These are phyloP conservation scores for Erodium texanum DNA, from an alignment of 441 rosid species.

Conservation along the genomic window DNA sequence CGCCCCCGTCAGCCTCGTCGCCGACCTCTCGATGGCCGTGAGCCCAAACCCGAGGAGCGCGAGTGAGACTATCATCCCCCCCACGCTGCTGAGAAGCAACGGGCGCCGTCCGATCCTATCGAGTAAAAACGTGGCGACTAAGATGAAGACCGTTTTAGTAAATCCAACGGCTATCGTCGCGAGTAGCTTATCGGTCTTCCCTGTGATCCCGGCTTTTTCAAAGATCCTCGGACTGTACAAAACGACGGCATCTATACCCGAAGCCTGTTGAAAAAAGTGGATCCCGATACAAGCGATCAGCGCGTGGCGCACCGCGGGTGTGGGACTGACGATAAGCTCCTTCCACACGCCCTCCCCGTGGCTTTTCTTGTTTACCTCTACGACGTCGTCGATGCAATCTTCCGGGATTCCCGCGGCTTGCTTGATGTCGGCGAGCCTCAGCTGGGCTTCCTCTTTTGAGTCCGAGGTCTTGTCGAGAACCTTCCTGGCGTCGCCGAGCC, in stretches of 20 bases:
- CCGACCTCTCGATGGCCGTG: no score
- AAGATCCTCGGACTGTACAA: conserved; percentile 11
- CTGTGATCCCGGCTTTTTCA: not conserved
- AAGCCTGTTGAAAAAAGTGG: conserved; percentile 59
- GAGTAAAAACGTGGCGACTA: no score
- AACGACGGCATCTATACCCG: conserved; percentile 55
- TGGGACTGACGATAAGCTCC: conserved; percentile 29
- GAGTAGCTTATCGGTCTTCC: no score
- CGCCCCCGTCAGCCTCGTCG: no score
- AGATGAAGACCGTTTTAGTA: no score
- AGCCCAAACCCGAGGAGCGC: no score
- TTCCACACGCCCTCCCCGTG: conserved; percentile 44
- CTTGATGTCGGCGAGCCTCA: conserved; percentile 37
- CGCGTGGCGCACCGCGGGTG: conserved; percentile 36
- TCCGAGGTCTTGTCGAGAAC: conserved; percentile 40
- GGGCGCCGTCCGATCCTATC: no score
- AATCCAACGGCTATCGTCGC: no score
- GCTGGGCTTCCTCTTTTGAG: conserved; percentile 35
- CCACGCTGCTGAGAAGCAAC: no score
- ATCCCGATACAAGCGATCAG: conserved; percentile 40
- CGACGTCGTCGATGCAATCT: not conserved
- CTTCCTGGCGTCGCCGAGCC: conserved; percentile 26
- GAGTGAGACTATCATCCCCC: no score
- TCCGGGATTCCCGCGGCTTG: not conserved
- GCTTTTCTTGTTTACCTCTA: no score